These are phyloP conservation scores for Boletus patriciae DNA, from an alignment of 768 basidiomycete genomes.

Conservation along the genomic window DNA sequence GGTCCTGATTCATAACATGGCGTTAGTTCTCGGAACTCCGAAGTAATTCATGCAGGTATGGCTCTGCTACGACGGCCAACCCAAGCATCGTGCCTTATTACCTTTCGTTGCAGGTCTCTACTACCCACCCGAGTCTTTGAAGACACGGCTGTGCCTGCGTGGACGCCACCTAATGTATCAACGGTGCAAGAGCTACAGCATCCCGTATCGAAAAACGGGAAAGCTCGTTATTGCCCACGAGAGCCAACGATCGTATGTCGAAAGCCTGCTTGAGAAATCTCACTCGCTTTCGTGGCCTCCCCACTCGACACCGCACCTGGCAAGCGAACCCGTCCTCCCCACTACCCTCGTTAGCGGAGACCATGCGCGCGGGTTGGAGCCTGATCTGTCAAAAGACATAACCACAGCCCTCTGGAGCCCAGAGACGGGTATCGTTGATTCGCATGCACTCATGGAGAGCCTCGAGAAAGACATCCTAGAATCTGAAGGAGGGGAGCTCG, in stretches of 20 bases:
- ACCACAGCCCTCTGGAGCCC: constrained; percentile 75
- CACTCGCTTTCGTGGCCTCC: constrained; percentile 51
- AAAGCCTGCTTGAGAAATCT: constrained; percentile 65
- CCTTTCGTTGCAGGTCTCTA: constrained; percentile 59
- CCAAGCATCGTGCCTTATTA: background rate
- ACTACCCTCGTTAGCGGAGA: constrained; percentile 66
- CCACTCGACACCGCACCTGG: constrained; percentile 31
- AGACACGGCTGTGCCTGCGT: constrained; percentile 82
- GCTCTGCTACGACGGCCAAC: background rate
- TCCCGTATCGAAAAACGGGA: constrained; percentile 73
- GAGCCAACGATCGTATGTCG: constrained; percentile 68
- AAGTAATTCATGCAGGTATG: constrained; percentile 88
- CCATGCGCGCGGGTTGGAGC: constrained; percentile 74
- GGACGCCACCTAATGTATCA: constrained; percentile 84
- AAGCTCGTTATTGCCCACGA: constrained; percentile 86
- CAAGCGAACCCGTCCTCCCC: constrained; percentile 47
- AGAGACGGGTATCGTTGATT: constrained; percentile 88
- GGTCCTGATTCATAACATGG: background rate
- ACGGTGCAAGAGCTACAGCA: constrained; percentile 58
- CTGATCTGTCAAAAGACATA: constrained; percentile 73
- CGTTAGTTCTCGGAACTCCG: constrained; percentile 84
- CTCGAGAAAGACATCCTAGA: constrained; percentile 81
- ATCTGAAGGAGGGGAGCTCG: constrained; percentile 65
- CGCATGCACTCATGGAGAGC: constrained; percentile 78
- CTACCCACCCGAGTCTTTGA: constrained; percentile 80